Percentiles rank a stretch among this genome's conserved stretches.
Conservation (phyloP, 768 basidiomycete genomes). For the Rhizopogon vulgaris region DNA sequence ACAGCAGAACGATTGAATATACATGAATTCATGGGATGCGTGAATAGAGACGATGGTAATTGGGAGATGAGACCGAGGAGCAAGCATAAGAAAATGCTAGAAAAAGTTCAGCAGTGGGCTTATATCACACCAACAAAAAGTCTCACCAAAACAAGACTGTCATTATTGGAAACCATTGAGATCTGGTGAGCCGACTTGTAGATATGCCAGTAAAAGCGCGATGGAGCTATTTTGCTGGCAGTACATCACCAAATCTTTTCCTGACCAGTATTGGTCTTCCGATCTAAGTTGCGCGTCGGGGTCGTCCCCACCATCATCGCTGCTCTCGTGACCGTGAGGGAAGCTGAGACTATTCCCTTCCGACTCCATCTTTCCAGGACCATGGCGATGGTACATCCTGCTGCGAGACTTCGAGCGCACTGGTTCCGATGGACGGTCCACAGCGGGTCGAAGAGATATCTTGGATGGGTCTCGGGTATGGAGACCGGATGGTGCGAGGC, state of each 20-base stretch:
- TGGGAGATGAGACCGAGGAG: conserved; percentile 21
- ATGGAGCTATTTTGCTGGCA: conserved; percentile 90
- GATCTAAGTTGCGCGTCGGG: conserved; percentile 28
- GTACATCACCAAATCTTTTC: conserved; percentile 77
- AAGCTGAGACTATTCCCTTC: conserved; percentile 31
- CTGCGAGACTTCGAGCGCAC: conserved; percentile 67
- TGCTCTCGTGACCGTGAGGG: conserved; percentile 21
- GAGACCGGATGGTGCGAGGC: conserved; percentile 13
- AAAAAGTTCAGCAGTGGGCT: conserved; percentile 7
- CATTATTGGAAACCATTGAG: conserved; percentile 23
- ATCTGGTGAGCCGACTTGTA: conserved; percentile 47
- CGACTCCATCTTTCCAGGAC: conserved; percentile 58
- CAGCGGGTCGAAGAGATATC: neutral
- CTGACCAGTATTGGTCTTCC: conserved; percentile 60
- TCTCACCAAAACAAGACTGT: conserved; percentile 18
- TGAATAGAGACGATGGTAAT: conserved; percentile 16
- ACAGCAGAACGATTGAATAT: conserved; percentile 22
- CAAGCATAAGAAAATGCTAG: conserved; percentile 9
- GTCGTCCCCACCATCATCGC: conserved; percentile 25
- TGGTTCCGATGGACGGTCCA: conserved; percentile 31
- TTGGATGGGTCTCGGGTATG: conserved; percentile 5
- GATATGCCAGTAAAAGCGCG: conserved; percentile 60
- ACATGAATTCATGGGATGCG: conserved; percentile 21
- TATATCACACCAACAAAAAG: neutral
- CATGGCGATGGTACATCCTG: conserved; percentile 57